Conservation (phyloP, 164 flowering plant genomes). For the Hamamelis virginiana region DNA sequence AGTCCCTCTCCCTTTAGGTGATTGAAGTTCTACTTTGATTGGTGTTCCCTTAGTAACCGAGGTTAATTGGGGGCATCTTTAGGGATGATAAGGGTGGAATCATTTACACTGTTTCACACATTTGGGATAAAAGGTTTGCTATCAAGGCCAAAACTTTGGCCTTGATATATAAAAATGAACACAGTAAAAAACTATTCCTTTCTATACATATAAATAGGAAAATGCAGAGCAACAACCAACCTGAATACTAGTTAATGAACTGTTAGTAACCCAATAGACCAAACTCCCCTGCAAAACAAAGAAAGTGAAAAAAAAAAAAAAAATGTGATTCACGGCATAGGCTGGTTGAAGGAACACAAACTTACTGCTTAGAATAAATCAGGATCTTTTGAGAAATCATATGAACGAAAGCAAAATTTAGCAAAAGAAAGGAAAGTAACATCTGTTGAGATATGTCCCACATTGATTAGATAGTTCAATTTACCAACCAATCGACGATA, state of each 20-base stretch:
- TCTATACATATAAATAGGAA: not conserved
- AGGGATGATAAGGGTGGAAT: too few relatives aligned
- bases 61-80: too few relatives aligned
- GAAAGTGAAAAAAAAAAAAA: not conserved
- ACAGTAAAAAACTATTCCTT: not conserved
- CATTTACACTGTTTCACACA: too few relatives aligned
- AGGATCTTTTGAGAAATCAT: not conserved
- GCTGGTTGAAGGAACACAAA: not conserved
- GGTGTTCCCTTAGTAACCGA: too few relatives aligned
- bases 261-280: conserved; percentile 82
- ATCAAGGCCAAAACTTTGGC: too few relatives aligned
- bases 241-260: conserved; percentile 65
- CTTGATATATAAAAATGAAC: too few relatives aligned
- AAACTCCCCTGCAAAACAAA: conserved; percentile 67
- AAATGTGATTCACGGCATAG: not conserved
- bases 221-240: conserved; percentile 32
- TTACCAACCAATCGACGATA: too few relatives aligned
- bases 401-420: not conserved
- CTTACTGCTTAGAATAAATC: not conserved
- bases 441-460: too few relatives aligned
- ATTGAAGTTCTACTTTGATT: too few relatives aligned
- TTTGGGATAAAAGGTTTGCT: too few relatives aligned
- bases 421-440: not conserved
- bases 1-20: too few relatives aligned
- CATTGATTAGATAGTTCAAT: too few relatives aligned